phyloP scores from a whole-genome alignment of 768 basidiomycete genomes.

The Termitomyces bulborhizus region DNA sequence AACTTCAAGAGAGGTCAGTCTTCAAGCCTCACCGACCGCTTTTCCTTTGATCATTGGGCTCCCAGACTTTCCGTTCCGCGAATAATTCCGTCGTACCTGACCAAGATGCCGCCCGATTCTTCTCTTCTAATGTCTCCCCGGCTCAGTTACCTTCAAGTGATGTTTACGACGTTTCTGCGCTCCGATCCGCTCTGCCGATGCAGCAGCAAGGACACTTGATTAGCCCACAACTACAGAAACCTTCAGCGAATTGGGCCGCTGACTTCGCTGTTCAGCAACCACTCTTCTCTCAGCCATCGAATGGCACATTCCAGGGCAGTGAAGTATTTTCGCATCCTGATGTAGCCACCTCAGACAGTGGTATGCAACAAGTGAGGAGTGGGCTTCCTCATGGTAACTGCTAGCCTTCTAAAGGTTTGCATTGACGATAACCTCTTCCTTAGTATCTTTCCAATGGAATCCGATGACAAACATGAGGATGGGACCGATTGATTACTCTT shows the following conservation, averaged over 20 bases:
- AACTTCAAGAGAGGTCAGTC: constrained; percentile 55
- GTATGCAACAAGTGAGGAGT: background rate
- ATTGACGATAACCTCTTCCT: background rate
- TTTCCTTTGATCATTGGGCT: background rate
- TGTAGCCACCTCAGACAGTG: background rate
- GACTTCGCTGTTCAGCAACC: constrained; percentile 48
- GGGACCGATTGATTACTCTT: constrained; percentile 30
- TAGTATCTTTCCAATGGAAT: constrained; percentile 36
- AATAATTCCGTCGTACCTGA: constrained; percentile 34
- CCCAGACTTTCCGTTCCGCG: constrained; percentile 60
- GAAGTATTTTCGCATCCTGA: constrained; percentile 2
- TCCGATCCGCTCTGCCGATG: constrained; percentile 42
- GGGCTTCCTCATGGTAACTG: constrained; percentile 16
- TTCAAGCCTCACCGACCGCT: too few species aligned
- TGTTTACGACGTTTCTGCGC: constrained; percentile 55
- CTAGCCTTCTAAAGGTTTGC: background rate
- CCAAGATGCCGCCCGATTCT: constrained; percentile 70
- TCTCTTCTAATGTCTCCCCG: constrained; percentile 32
- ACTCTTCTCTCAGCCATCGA: constrained; percentile 4
- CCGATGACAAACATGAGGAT: constrained; percentile 20
- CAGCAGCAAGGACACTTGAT: constrained; percentile 15
- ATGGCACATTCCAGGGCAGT: background rate
- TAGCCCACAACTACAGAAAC: constrained; percentile 18
- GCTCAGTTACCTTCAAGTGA: constrained; percentile 29
- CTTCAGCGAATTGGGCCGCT: constrained; percentile 48